A percentile compares a stretch with the other conserved stretches of the same genome.
phyloP scores from a whole-genome alignment of 768 basidiomycete genomes.

The Hemileccinum rubropunctum region DNA sequence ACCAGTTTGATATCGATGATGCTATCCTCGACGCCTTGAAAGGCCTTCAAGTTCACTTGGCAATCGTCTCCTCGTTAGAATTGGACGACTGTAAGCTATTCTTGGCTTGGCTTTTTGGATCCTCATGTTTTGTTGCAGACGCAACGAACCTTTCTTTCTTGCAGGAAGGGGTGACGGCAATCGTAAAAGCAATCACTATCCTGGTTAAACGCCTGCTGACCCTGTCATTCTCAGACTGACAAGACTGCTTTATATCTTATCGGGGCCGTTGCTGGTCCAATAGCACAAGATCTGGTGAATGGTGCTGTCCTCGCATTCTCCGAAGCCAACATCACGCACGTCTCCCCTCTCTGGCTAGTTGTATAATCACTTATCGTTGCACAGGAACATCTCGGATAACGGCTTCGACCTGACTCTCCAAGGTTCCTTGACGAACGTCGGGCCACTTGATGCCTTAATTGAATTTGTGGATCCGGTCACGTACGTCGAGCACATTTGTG shows the following conservation, averaged over 20 bases:
- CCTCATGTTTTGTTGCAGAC: constrained; percentile 36
- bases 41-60: constrained; percentile 56
- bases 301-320: constrained; percentile 51
- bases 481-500: constrained; percentile 34
- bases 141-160: constrained; percentile 54
- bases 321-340: constrained; percentile 57
- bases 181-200: constrained; percentile 35
- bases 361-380: constrained; percentile 50
- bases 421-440: constrained; percentile 59
- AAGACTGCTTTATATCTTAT: constrained; percentile 62
- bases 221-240: constrained; percentile 46
- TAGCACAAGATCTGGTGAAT: constrained; percentile 64
- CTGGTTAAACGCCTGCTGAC: constrained; percentile 2
- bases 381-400: constrained; percentile 51
- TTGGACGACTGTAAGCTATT: constrained; percentile 61
- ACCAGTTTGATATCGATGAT: constrained; percentile 58
- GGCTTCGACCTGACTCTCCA: constrained; percentile 62
- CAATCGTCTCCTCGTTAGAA: constrained; percentile 49
- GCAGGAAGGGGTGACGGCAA: constrained; percentile 54
- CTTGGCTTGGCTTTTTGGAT: background rate
- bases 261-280: constrained; percentile 66
- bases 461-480: constrained; percentile 60
- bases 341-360: constrained; percentile 12
- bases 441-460: constrained; percentile 69
- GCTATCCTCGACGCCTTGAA: constrained; percentile 64